phyloP scores from a whole-genome alignment of 2,329 filamentous ascomycete species.

The Venturia aucupariae region DNA sequence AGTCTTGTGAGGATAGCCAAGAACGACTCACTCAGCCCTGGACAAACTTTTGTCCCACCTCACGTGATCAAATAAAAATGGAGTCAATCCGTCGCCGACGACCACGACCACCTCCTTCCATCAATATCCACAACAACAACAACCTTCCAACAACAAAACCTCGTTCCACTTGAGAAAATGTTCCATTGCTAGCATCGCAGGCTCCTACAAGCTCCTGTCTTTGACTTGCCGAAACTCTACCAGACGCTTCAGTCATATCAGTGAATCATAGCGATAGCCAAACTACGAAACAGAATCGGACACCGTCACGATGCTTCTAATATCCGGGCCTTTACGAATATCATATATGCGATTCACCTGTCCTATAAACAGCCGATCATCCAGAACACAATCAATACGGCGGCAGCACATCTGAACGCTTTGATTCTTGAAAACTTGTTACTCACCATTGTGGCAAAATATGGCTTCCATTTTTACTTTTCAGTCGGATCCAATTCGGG shows the following conservation, averaged over 20 bases:
- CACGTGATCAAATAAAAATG: background rate
- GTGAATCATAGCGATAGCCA: background rate
- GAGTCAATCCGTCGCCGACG: background rate
- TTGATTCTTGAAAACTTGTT: background rate
- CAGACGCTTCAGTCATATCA: background rate
- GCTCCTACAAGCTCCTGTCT: background rate
- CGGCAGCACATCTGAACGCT: background rate
- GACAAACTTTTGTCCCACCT: too few relatives aligned
- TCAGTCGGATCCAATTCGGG: slow-evolving; percentile 75
- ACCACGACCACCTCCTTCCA: background rate
- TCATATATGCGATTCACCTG: background rate
- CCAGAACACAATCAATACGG: background rate
- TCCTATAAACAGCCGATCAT: background rate
- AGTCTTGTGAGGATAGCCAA: background rate
- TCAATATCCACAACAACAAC: background rate
- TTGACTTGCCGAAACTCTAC: background rate
- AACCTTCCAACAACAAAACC: background rate
- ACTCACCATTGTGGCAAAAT: background rate
- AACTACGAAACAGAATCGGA: background rate
- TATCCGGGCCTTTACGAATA: slow-evolving; percentile 5
- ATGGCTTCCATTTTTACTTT: slow-evolving; percentile 98
- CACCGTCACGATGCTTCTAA: slow-evolving; percentile 8
- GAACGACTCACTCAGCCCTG: background rate
- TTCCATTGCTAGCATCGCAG: background rate
- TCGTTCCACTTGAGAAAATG: background rate